A percentile compares a stretch with the other conserved stretches of the same genome.
These are phyloP conservation scores for Penicillium psychrosexuale DNA, from an alignment of 2,329 filamentous ascomycete species.

Conservation along the genomic window DNA sequence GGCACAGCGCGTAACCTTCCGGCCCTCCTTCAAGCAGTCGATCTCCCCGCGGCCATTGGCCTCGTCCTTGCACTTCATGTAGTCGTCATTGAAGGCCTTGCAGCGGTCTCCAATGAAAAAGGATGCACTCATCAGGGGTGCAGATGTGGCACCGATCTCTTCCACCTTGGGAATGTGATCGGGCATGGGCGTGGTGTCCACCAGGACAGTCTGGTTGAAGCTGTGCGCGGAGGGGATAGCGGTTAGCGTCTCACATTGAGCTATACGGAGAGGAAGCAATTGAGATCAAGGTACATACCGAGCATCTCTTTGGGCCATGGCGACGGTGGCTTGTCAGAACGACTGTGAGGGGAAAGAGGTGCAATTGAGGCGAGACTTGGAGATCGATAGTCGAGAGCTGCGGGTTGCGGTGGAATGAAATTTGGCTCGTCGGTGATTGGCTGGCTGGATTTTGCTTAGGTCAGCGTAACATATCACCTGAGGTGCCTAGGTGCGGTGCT, in stretches of 20 bases:
- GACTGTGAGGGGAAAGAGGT: conserved; percentile 12
- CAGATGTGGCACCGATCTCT: conserved; percentile 90
- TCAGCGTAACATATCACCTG: conserved; percentile 9
- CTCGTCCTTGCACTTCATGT: conserved; percentile 99
- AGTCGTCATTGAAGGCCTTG: conserved; percentile 96
- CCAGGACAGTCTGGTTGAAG: conserved; percentile 89
- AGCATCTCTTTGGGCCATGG: conserved; percentile 34
- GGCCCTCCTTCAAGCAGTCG: conserved; percentile 92
- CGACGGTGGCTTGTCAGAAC: conserved; percentile 21
- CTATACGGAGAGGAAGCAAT: not conserved
- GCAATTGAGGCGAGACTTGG: conserved; percentile 23
- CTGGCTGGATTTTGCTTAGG: conserved; percentile 14
- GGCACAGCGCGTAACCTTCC: conserved; percentile 94
- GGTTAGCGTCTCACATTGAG: conserved; percentile 18
- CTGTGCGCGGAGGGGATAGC: conserved; percentile 50
- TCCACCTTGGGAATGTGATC: conserved; percentile 86
- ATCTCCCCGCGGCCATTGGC: conserved; percentile 85
- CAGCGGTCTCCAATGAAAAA: conserved; percentile 98
- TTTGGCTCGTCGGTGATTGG: conserved; percentile 37
- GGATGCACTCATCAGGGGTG: conserved; percentile 82
- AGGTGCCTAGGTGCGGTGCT: not conserved
- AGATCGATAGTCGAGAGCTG: conserved; percentile 23
- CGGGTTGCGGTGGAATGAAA: conserved; percentile 32
- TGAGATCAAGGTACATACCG: conserved; percentile 23
- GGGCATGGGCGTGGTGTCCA: conserved; percentile 94